Conservation (phyloP, 2,329 filamentous ascomycete genomes). For the Beauveria pseudobassiana region DNA sequence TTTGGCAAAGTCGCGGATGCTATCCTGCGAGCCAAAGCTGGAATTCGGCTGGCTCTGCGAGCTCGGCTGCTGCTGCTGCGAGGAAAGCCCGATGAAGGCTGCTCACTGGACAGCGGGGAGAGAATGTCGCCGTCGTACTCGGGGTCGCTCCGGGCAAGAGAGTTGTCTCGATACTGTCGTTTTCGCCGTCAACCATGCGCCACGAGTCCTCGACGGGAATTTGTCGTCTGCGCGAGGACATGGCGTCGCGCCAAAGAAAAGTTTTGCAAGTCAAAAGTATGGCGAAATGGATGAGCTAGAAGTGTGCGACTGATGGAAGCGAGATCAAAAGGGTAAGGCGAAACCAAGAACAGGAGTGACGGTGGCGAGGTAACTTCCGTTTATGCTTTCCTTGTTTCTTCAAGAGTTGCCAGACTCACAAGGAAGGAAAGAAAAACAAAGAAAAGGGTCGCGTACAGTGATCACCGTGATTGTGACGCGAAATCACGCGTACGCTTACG, state of each 20-base stretch:
- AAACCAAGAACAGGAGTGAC: background rate
- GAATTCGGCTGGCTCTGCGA: constrained; percentile 29
- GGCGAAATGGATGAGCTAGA: background rate
- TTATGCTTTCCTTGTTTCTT: background rate
- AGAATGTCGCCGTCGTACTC: constrained; percentile 32
- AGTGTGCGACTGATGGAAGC: background rate
- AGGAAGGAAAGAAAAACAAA: background rate
- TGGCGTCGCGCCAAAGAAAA: background rate
- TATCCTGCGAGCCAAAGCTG: constrained; percentile 45
- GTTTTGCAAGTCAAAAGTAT: background rate
- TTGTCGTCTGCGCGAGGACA: constrained; percentile 16
- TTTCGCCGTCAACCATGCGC: constrained; percentile 54
- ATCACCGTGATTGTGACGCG: background rate
- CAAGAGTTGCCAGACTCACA: background rate
- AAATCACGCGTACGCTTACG: background rate
- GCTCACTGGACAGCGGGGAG: constrained; percentile 30
- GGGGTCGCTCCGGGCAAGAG: constrained; percentile 37
- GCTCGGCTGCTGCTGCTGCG: constrained; percentile 31
- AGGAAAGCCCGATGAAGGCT: constrained; percentile 30
- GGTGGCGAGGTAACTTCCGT: background rate
- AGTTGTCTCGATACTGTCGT: constrained; percentile 53
- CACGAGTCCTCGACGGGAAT: constrained; percentile 45
- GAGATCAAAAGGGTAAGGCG: background rate
- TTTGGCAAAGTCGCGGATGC: constrained; percentile 45
- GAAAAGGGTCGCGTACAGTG: background rate